A percentile compares a stretch with the other conserved stretches of the same genome.
Evolutionary conservation across 179 eudicot genomes (phyloP).

Genomic region (Drosera spatulata): DNA sequence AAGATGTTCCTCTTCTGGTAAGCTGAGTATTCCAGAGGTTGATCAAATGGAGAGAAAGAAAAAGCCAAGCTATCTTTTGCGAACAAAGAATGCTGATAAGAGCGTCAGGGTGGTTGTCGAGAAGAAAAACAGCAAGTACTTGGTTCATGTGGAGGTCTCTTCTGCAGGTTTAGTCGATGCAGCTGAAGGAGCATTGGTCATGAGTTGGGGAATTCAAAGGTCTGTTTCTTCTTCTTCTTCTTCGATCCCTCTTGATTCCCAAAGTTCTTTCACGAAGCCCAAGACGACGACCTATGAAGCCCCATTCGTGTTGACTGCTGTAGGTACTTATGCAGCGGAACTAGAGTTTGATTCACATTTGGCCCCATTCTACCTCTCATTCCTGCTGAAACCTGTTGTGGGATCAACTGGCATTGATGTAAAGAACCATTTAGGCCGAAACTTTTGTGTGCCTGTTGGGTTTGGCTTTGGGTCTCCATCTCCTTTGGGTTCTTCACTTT

Average conservation of each 20-base stretch:
- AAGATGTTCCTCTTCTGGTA: too few species aligned
- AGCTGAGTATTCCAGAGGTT: too few species aligned
- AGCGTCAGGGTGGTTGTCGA: constrained; percentile 60
- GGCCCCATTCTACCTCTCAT: constrained; percentile 77
- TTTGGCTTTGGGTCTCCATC: constrained; percentile 62
- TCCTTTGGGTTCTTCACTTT: constrained; percentile 68
- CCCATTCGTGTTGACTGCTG: constrained; percentile 32
- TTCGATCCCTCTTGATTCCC: constrained; percentile 49
- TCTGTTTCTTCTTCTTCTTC: constrained; percentile 60
- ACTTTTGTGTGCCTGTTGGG: constrained; percentile 80
- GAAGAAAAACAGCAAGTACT: constrained; percentile 36
- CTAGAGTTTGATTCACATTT: constrained; percentile 53
- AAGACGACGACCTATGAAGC: constrained; percentile 28
- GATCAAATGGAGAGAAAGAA: constrained; percentile 32
- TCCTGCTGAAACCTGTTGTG: constrained; percentile 32
- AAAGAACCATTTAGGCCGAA: constrained; percentile 47
- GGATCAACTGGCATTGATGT: constrained; percentile 23
- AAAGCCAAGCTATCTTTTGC: constrained; percentile 35
- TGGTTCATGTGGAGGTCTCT: constrained; percentile 50
- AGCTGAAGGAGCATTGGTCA: constrained; percentile 28
- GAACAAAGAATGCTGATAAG: constrained; percentile 56
- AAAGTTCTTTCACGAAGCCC: constrained; percentile 18
- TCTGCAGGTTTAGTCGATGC: constrained; percentile 21
- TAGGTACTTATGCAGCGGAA: constrained; percentile 37
- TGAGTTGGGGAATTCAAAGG: constrained; percentile 75